Evolutionary conservation across 1,284 basidiomycete genomes (phyloP).

Genomic region (Coriolopsis trogii): DNA sequence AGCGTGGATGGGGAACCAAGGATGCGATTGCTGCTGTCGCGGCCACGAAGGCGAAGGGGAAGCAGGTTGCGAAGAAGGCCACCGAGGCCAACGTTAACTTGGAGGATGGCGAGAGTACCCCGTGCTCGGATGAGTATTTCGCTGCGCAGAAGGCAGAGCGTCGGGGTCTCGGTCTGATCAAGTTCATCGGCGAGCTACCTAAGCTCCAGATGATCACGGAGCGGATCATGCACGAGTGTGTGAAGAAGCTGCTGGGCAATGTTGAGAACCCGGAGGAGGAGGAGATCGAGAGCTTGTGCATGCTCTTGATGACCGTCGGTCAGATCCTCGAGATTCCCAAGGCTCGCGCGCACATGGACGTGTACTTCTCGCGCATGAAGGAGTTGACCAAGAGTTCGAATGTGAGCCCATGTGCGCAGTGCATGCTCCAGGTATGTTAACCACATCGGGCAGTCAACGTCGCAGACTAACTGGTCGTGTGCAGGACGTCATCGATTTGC

Average conservation of each 20-base stretch:
- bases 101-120: slow-evolving; percentile 59
- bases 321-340: slow-evolving; percentile 78
- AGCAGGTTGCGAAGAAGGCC: slow-evolving; percentile 63
- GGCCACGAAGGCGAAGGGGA: slow-evolving; percentile 52
- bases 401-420: slow-evolving; percentile 88
- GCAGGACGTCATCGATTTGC: slow-evolving; percentile 78
- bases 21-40: slow-evolving; percentile 50
- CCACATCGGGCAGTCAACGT: neutral
- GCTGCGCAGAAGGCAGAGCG: slow-evolving; percentile 96
- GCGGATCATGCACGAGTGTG: slow-evolving; percentile 85
- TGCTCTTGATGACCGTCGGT: slow-evolving; percentile 90
- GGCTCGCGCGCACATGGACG: slow-evolving; percentile 86
- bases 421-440: slow-evolving; percentile 86
- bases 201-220: slow-evolving; percentile 71
- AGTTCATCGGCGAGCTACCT: slow-evolving; percentile 98
- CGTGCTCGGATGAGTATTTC: slow-evolving; percentile 97
- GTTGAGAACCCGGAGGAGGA: slow-evolving; percentile 96
- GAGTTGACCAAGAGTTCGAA: slow-evolving; percentile 75
- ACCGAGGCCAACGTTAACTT: slow-evolving; percentile 60
- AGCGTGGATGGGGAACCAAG: slow-evolving; percentile 44
- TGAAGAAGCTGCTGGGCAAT: slow-evolving; percentile 92
- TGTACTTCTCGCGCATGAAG: slow-evolving; percentile 92
- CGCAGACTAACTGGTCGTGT: neutral
- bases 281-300: slow-evolving; percentile 96
- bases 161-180: slow-evolving; percentile 94